Percentiles rank a stretch among this genome's conserved stretches.
phyloP scores from a whole-genome alignment of 345 rosid genomes.

The Populus ilicifolia region DNA sequence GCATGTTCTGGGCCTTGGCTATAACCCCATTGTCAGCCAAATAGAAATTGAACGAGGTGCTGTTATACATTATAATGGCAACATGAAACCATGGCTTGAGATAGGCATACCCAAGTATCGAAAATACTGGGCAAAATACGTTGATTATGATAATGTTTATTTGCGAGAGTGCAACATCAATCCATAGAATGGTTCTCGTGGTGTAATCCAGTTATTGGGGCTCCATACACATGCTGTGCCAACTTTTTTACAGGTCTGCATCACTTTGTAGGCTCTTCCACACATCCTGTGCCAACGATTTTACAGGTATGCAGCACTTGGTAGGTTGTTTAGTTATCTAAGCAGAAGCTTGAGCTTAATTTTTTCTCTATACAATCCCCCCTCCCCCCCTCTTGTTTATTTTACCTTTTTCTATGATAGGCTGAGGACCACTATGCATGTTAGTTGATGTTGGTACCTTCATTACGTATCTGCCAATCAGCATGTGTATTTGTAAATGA shows the following conservation, averaged over 20 bases:
- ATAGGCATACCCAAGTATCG: constrained; percentile 78
- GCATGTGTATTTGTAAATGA: constrained; percentile 15
- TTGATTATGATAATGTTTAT: constrained; percentile 56
- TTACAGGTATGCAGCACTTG: constrained; percentile 27
- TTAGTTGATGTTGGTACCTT: constrained; percentile 9
- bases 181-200: constrained; percentile 23
- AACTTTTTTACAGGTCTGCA: constrained; percentile 27
- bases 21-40: constrained; percentile 66
- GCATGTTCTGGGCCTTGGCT: constrained; percentile 83
- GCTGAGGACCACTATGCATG: constrained; percentile 9
- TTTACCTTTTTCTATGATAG: not conserved
- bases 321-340: constrained; percentile 11
- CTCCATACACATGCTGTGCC: not conserved
- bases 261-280: not conserved
- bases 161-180: constrained; percentile 83
- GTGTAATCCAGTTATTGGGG: not conserved
- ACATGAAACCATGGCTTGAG: constrained; percentile 91
- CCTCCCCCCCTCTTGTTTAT: not conserved
- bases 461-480: not conserved
- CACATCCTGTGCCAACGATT: not conserved
- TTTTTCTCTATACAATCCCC: constrained; percentile 32
- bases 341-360: constrained; percentile 14
- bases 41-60: constrained; percentile 71
- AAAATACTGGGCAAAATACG: constrained; percentile 61
- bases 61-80: constrained; percentile 76